Percentiles rank a stretch among this genome's conserved stretches.
Conservation (phyloP, 441 rosid species). For the Brassica balearica region DNA sequence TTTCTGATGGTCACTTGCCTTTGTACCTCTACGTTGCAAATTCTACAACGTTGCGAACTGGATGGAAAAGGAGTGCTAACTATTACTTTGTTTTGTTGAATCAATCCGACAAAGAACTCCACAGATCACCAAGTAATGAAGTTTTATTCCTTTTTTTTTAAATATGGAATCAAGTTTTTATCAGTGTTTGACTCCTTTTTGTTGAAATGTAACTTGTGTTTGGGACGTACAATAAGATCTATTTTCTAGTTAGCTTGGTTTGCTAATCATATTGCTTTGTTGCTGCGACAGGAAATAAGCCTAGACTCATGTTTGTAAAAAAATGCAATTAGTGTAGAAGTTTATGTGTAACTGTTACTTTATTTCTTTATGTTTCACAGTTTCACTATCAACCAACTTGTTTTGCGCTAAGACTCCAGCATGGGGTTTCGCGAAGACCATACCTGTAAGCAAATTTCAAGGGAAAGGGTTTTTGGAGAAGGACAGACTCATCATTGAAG, state of each 20-base stretch:
- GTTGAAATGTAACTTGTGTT: no score
- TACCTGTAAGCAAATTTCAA: neutral
- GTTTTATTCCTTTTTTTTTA: no score
- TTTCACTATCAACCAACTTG: neutral
- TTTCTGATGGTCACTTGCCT: neutral
- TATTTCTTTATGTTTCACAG: neutral
- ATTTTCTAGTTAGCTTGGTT: no score
- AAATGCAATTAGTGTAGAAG: neutral
- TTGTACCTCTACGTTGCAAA: neutral
- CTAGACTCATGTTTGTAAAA: no score
- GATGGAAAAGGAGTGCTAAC: neutral
- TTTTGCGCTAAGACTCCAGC: neutral
- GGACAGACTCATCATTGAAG: neutral
- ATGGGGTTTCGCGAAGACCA: neutral
- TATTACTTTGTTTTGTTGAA: neutral
- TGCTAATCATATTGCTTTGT: no score
- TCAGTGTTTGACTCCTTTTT: no score
- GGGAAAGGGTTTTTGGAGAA: neutral
- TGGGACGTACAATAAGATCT: no score
- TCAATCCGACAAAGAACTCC: neutral
- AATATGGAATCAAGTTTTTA: no score
- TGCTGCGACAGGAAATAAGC: no score
- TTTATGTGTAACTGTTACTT: no score
- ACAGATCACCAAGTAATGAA: neutral
- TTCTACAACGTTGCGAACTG: neutral